Base-by-base conservation (phyloP, 129 eudicot species). In the Artemisia argyi region DNA sequence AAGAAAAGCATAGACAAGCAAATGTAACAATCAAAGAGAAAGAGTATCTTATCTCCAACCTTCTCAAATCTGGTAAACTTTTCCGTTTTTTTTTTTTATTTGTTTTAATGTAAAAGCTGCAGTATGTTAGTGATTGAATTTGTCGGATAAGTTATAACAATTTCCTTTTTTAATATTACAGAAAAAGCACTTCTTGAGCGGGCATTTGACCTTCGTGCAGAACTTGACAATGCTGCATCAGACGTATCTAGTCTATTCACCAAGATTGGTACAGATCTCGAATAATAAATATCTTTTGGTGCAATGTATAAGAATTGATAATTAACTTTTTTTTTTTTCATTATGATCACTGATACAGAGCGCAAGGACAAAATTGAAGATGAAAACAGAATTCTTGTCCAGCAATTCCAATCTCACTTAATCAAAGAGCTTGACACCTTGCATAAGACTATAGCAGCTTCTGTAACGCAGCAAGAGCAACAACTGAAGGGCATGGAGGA, bases 301-400 rank as follows among this genome's bases (percentile, higher is more conserved):
- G 47, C 32, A 28, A 61, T 11, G 48, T 26, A 51, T 61, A n/a
- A 57, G 72, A 57, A 67, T 6, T 17, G 39, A 1, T 48, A 9
- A 7, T 39, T 39, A 39, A 39, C 18, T 58, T 58, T 58, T 30
- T 28, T 18, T 30, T n/a, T 30, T 30, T 30, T 30, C 35, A 59
- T 28, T 56, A 60, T 76, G 55, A 18, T 78, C 24, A 32, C 54
- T 63, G 22, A 68, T 63, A 7, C 80, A 95, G 99, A 95, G 86
- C 89, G 93, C 73, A 95, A 95, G 75, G 97, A 95, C 82, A 95
- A 90, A 85, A 90, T 95, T 68, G 99, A 95, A 82, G 93, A 88
- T 69, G 96, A 75, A 60, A 95, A 95, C 83, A 84, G 87, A 84
- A 73, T 75, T 77, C 97, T 90, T 28, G 80, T 95, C 71, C 89